Percentiles rank a stretch among this genome's conserved stretches.
Conservation (phyloP, 2,329 filamentous ascomycete species). For the Tolypocladium tropicale region DNA sequence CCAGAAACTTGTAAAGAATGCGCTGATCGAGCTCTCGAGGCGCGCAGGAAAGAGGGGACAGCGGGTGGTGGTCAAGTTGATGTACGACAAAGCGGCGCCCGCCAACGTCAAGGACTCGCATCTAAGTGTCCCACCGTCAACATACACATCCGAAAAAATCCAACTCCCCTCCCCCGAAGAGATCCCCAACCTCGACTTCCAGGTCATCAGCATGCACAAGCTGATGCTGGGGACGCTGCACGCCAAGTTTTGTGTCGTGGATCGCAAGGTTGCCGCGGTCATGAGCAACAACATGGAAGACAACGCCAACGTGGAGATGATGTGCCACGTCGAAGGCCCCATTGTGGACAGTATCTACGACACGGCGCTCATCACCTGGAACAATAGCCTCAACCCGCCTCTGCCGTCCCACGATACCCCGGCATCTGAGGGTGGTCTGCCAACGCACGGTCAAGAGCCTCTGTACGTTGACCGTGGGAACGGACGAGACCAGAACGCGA, state of each 20-base stretch:
- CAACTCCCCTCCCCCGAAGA: conserved; percentile 51
- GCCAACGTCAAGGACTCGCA: conserved; percentile 59
- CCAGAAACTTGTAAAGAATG: conserved; percentile 56
- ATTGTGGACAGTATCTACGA: conserved; percentile 72
- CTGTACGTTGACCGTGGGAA: not conserved
- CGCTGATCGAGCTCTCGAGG: conserved; percentile 57
- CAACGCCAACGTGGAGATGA: conserved; percentile 76
- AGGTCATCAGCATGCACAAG: conserved; percentile 64
- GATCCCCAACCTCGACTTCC: conserved; percentile 60
- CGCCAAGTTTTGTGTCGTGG: conserved; percentile 67
- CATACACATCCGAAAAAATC: conserved; percentile 48
- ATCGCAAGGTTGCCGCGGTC: conserved; percentile 58
- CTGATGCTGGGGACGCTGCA: conserved; percentile 67
- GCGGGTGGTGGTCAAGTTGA: conserved; percentile 58
- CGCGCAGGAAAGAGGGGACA: conserved; percentile 47
- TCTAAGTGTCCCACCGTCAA: conserved; percentile 44
- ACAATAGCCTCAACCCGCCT: conserved; percentile 35
- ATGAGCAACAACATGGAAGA: conserved; percentile 74
- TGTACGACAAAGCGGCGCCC: conserved; percentile 62
- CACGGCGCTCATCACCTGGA: conserved; percentile 62
- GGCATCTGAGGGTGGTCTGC: not conserved
- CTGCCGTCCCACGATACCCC: conserved; percentile 3
- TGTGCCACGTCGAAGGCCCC: conserved; percentile 63
- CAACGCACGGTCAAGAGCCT: not conserved
- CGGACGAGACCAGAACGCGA: not conserved